Base-by-base conservation (phyloP, 495 filamentous ascomycete genomes). In the Astrocystis sublimbata region DNA sequence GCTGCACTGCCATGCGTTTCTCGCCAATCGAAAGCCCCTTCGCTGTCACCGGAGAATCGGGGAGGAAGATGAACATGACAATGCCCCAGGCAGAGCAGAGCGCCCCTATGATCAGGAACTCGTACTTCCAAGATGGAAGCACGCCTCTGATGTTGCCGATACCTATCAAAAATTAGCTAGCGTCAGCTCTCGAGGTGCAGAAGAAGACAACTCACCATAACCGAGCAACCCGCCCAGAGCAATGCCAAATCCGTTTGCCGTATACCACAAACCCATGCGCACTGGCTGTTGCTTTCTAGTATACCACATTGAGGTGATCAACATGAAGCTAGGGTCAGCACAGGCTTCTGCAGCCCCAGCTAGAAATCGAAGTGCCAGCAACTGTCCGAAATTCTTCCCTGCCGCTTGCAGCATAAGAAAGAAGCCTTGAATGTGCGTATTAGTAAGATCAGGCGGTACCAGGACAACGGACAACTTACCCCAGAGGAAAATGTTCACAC, bases 401-500 rank as follows among this genome's bases (percentile, higher is more conserved):
- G 76, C 79, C 30, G 82, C 84, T 71, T 82, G 82, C 53, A 83
- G 75, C 76, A 85, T 82, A 57, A 83, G 78, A 56, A 84, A 83
- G 24, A 63, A 51, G 1, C 60, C 60, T 63, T 6, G 21, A 5
- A 49, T 24, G 2, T 3, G 30, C n/a, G n/a, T n/a, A n/a, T 63
- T 4, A 63, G 52, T 7, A 21, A 40, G 1, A 6, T 12, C 3
- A 1, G 33, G 31, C 12, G 8, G 6, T 12, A 47, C 13, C 30
- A 3, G 3, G 1, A 19, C 4, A 1, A 42, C 4, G 3, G 6
- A 33, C 15, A n/a, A 47, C 60, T 77, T 71, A 12, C 84, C 83
- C 85, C 85, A 88, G 72, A 83, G 73, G 61, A 87, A 82, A 51
- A 88, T 86, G 54, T 86, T 87, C 9, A 69, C 70, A 3, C 84